A percentile compares a stretch with the other conserved stretches of the same genome.
phyloP scores from a whole-genome alignment of 345 rosid species.

The Moricandia arvensis region DNA sequence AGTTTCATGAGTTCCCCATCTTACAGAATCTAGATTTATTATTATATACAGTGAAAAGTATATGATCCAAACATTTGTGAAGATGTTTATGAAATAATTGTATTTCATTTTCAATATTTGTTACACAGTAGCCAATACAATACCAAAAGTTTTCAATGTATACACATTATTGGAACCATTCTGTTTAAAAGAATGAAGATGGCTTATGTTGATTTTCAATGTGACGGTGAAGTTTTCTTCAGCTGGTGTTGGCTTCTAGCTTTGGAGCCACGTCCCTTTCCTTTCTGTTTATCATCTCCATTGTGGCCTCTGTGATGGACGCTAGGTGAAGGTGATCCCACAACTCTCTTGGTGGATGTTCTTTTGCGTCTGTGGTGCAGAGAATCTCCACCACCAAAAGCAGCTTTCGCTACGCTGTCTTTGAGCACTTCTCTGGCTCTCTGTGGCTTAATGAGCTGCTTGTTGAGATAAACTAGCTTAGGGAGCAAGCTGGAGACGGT shows the following conservation, averaged over 20 bases:
- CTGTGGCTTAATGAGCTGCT: slow-evolving; percentile 73
- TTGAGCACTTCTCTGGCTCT: slow-evolving; percentile 67
- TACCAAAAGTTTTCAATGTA: background rate
- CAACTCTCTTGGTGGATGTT: slow-evolving; percentile 22
- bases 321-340: slow-evolving; percentile 32
- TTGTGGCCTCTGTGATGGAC: slow-evolving; percentile 34
- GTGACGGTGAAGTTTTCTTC: slow-evolving; percentile 20
- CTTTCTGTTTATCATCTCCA: slow-evolving; percentile 35
- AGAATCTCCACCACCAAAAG: slow-evolving; percentile 55
- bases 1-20: slow-evolving; percentile 29
- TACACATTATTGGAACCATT: background rate
- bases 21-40: slow-evolving; percentile 40
- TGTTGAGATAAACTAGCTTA: slow-evolving; percentile 76
- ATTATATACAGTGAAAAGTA: slow-evolving; percentile 32
- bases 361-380: slow-evolving; percentile 28
- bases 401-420: slow-evolving; percentile 80
- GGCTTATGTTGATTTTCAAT: slow-evolving; percentile 18
- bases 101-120: background rate
- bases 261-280: slow-evolving; percentile 37
- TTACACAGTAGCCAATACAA: background rate
- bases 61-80: slow-evolving; percentile 49
- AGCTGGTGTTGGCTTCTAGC: slow-evolving; percentile 38
- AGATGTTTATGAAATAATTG: slow-evolving; percentile 67
- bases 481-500: slow-evolving; percentile 76
- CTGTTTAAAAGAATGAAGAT: background rate